phyloP scores from a whole-genome alignment of 192 early-diverging fungal species.

The Kickxella alabastrina region DNA sequence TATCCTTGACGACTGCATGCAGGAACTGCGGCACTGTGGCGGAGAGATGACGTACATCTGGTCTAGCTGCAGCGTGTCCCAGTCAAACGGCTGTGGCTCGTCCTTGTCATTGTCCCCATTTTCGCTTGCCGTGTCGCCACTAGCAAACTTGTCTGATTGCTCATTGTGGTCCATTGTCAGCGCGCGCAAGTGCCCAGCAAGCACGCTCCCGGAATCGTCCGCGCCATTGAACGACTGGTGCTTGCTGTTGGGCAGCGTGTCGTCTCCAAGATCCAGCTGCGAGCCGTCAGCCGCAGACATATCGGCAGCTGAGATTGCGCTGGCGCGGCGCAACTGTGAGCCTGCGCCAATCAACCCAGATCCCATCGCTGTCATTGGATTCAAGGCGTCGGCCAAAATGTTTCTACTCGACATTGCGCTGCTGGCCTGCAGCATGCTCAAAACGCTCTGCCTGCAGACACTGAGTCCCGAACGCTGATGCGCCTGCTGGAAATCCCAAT shows the following conservation, averaged over 20 bases:
- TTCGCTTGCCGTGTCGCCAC: conserved; percentile 33
- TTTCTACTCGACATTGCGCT: conserved; percentile 10
- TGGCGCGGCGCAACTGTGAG: conserved; percentile 43
- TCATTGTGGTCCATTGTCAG: conserved; percentile 18
- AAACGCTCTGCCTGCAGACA: conserved; percentile 45
- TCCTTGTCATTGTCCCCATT: conserved; percentile 31
- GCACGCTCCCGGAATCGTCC: neutral
- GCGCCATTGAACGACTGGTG: neutral
- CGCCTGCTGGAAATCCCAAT: conserved; percentile 23
- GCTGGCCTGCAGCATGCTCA: conserved; percentile 49
- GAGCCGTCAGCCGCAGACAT: conserved; percentile 3
- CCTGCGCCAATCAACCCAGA: too few species aligned
- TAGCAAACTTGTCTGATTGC: conserved; percentile 2
- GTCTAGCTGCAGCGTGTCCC: conserved; percentile 76
- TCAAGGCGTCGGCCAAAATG: too few species aligned
- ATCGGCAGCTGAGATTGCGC: conserved; percentile 3
- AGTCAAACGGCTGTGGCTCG: conserved; percentile 58
- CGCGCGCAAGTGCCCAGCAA: conserved; percentile 17
- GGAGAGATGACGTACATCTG: conserved; percentile 96
- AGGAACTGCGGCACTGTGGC: conserved; percentile 69
- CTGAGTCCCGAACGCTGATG: conserved; percentile 17
- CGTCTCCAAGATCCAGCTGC: conserved; percentile 15
- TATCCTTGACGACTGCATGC: conserved; percentile 62
- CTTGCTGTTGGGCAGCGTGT: conserved; percentile 2
- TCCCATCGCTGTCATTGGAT: too few species aligned